These are phyloP conservation scores for Yarrowia alimentaria DNA, from an alignment of 805 yeast species.

Conservation along the genomic window DNA sequence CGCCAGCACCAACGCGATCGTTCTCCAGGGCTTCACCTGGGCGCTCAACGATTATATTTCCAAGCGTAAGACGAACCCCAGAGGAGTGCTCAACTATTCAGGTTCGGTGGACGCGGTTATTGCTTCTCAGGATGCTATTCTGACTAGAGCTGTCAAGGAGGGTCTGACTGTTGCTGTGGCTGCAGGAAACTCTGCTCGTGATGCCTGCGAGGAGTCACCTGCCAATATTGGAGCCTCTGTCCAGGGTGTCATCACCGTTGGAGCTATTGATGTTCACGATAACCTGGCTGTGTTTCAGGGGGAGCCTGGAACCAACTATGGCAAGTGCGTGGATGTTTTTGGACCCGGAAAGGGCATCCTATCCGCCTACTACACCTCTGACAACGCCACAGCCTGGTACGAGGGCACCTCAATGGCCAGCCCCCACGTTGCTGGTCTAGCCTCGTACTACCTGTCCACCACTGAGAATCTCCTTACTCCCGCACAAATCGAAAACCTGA, in stretches of 20 bases:
- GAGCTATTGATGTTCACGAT: constrained; percentile 1
- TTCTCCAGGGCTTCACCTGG: constrained; percentile 26
- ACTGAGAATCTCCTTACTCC: constrained; percentile 2
- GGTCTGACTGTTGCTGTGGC: constrained; percentile 57
- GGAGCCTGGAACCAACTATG: constrained; percentile 39
- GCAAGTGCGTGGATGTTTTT: constrained; percentile 92
- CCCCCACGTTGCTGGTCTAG: constrained; percentile 91
- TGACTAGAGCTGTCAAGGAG: constrained; percentile 81
- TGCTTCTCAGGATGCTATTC: constrained; percentile 83
- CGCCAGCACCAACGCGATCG: constrained; percentile 9
- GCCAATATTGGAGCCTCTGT: constrained; percentile 14
- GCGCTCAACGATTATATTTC: constrained; percentile 12
- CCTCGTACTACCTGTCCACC: constrained; percentile 58
- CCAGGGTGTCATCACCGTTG: constrained; percentile 9
- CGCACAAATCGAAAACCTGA: constrained; percentile 4
- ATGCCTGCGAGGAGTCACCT: constrained; percentile 12
- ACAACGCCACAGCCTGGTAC: constrained; percentile 37
- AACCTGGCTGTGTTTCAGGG: not conserved
- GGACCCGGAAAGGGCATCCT: constrained; percentile 93
- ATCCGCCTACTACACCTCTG: constrained; percentile 46
- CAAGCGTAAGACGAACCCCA: constrained; percentile 43
- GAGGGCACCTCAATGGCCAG: constrained; percentile 98
- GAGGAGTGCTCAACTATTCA: constrained; percentile 73
- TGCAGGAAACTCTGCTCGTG: constrained; percentile 15
- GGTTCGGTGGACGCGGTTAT: constrained; percentile 90